Base-by-base conservation (phyloP, 2,329 filamentous ascomycete genomes). In the Ceratocystis alfenasii region DNA sequence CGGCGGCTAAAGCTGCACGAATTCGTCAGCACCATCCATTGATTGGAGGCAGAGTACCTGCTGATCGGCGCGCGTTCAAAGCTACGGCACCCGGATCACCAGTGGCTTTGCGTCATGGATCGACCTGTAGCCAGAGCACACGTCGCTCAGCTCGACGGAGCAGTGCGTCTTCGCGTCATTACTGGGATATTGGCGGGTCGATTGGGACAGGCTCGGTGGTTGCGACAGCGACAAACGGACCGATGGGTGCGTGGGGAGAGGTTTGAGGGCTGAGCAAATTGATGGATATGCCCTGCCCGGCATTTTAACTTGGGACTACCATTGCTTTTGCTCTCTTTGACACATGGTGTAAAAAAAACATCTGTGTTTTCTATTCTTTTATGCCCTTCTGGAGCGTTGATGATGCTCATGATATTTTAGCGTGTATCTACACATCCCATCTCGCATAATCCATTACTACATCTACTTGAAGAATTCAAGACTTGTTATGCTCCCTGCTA, bases 21-120 rank as follows among this genome's bases (percentile, higher is more conserved):
- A 91, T 96, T 64, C 83, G 90, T 45, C 89, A 93, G 72, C 88
- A 96, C 72, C 93, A 96, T 73, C 93, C 93, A 2, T 83, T 96
- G 62, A 86, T 95, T 36, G 86, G 85, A 28, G 80, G 84, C 61
- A 79, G 81, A 44, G 72, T 75, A 30, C 77, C 80, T 15, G 77
- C 78, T 28, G 82, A 83, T 76, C 77, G 82, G 66, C 81, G 83
- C 68, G 78, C 78, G 30, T 84, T 83, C 74, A 85, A 82, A 76
- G 76, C 77, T 55, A 78, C 76, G 68, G 77, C 77, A 68, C 81
- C 81, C 28, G 74, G 76, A 30, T 81, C 78, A 70, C 77, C 81
- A 30, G 76, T 77, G 63, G 75, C 75, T 22, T 75, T 80, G 69
- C 78, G 76, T 73, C 80, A 80, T 69, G 74, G 76, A 74, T 77